phyloP scores from a whole-genome alignment of 2,329 filamentous ascomycete genomes.

The Cytospora schulzeri region DNA sequence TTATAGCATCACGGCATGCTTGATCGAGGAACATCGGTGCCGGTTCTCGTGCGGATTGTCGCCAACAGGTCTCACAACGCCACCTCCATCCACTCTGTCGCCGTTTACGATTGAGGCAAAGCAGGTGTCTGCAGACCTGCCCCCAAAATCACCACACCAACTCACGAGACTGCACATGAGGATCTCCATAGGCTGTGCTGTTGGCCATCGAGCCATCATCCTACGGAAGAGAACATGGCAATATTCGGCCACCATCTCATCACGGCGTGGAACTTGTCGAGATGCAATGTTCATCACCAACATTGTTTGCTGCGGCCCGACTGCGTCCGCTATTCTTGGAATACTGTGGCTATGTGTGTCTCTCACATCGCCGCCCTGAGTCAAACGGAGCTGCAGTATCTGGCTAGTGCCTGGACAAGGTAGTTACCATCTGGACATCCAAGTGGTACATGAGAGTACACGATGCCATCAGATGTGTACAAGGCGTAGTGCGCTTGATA shows the following conservation, averaged over 20 bases:
- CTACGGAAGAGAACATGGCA: not conserved
- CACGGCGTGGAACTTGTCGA: not conserved
- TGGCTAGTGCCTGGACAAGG: not conserved
- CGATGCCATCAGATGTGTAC: not conserved
- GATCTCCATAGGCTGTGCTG: not conserved
- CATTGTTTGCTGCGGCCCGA: not conserved
- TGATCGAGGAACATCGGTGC: not conserved
- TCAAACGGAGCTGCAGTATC: not conserved
- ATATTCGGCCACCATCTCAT: not conserved
- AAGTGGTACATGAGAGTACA: not conserved
- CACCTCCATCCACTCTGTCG: not conserved
- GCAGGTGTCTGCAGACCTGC: not conserved
- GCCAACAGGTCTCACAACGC: not conserved
- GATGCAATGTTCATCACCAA: slow-evolving; percentile 11
- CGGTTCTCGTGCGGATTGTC: not conserved
- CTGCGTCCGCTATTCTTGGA: not conserved
- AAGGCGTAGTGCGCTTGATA: not conserved
- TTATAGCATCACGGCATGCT: slow-evolving; percentile 2
- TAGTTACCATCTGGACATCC: not conserved
- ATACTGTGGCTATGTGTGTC: not conserved
- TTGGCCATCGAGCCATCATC: not conserved
- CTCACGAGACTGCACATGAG: not conserved
- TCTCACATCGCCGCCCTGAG: not conserved
- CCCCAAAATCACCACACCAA: not conserved
- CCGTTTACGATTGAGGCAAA: not conserved